A percentile compares a stretch with the other conserved stretches of the same genome.
Evolutionary conservation across 192 early-diverging fungal species (phyloP).

Genomic region (Backusella liffmaniae): DNA sequence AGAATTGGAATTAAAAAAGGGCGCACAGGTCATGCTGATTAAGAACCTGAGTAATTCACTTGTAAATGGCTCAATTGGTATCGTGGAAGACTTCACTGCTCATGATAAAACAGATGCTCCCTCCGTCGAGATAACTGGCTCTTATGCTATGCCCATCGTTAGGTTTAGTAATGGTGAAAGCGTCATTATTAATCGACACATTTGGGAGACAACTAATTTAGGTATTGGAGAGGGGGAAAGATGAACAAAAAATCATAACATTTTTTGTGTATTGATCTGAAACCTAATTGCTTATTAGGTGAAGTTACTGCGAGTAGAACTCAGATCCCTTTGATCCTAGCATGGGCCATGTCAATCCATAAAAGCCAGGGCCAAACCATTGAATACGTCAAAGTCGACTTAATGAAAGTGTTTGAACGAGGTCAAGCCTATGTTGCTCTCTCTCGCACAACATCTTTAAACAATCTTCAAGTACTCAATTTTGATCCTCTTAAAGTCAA

Average conservation of each 20-base stretch:
- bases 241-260: not conserved
- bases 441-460: slow-evolving; percentile 63
- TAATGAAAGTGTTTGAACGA: slow-evolving; percentile 75
- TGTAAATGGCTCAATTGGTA: slow-evolving; percentile 79
- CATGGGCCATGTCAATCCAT: slow-evolving; percentile 84
- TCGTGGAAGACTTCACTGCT: slow-evolving; percentile 43
- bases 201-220: slow-evolving; percentile 46
- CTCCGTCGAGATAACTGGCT: not conserved
- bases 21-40: slow-evolving; percentile 85
- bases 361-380: slow-evolving; percentile 87
- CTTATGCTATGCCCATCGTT: slow-evolving; percentile 28
- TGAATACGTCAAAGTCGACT: slow-evolving; percentile 69
- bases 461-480: slow-evolving; percentile 67
- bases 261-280: not conserved
- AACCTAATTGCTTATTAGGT: not conserved
- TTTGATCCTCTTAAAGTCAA: slow-evolving; percentile 63
- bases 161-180: slow-evolving; percentile 38
- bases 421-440: slow-evolving; percentile 83
- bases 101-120: slow-evolving; percentile 7
- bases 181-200: slow-evolving; percentile 49
- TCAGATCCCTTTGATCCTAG: slow-evolving; percentile 71
- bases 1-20: slow-evolving; percentile 62
- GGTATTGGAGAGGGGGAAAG: not conserved
- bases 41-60: slow-evolving; percentile 62
- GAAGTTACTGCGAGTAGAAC: slow-evolving; percentile 6